phyloP scores from a whole-genome alignment of 2,329 filamentous ascomycete species.

The Sclerotinia subarctica region DNA sequence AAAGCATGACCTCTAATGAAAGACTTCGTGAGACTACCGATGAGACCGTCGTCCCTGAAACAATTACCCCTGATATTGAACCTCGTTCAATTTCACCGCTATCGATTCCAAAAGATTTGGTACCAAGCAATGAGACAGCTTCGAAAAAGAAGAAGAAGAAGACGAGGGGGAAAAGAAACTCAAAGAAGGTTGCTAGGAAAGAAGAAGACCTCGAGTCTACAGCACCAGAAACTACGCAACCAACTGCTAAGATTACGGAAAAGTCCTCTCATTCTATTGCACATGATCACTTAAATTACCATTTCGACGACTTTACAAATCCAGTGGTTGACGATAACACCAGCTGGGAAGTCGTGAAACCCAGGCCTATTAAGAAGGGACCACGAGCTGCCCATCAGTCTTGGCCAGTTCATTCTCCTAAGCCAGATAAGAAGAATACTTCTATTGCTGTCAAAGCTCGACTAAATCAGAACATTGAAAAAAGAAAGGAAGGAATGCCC shows the following conservation, averaged over 20 bases:
- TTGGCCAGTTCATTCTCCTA: not conserved
- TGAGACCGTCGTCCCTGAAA: not conserved
- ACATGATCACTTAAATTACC: slow-evolving; percentile 13
- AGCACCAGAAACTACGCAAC: not conserved
- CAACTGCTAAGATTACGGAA: not conserved
- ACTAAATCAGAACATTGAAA: not conserved
- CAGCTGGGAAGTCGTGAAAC: slow-evolving; percentile 12
- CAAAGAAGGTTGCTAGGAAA: not conserved
- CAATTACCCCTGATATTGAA: not conserved
- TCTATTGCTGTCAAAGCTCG: not conserved
- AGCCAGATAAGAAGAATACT: not conserved
- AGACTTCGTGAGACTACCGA: not conserved
- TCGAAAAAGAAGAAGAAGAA: slow-evolving; percentile 12
- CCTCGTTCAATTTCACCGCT: not conserved
- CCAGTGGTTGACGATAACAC: not conserved
- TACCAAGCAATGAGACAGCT: not conserved
- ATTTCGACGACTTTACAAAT: slow-evolving; percentile 1
- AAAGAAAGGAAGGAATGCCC: not conserved
- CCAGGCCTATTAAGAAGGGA: not conserved
- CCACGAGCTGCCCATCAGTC: not conserved
- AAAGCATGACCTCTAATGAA: not conserved
- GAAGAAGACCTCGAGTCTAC: not conserved
- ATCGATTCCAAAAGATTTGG: not conserved
- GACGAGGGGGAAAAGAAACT: not conserved
- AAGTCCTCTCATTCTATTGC: not conserved